Conservation (phyloP, 495 filamentous ascomycete species). For the Penicillium fimorum region DNA sequence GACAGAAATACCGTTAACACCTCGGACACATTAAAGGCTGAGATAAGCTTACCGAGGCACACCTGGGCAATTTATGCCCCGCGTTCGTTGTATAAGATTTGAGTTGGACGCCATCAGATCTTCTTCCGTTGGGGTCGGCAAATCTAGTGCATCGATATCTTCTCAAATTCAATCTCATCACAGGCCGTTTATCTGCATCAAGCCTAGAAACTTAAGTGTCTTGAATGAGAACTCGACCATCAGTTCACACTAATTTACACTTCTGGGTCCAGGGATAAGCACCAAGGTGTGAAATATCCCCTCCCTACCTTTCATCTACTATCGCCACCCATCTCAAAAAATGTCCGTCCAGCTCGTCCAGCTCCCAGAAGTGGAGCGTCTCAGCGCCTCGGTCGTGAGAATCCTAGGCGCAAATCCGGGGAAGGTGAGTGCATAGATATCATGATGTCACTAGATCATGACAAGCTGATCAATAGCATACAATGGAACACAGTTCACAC, state of each 20-base stretch:
- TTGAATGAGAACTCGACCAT: background rate
- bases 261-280: background rate
- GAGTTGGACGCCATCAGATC: conserved; percentile 7
- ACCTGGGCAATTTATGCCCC: conserved; percentile 11
- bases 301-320: background rate
- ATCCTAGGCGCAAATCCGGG: conserved; percentile 80
- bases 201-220: background rate
- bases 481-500: conserved; percentile 41
- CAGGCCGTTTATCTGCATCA: background rate
- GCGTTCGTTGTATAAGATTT: conserved; percentile 10
- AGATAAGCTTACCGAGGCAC: conserved; percentile 34
- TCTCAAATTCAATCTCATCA: background rate
- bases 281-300: background rate
- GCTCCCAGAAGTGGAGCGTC: conserved; percentile 63
- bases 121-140: conserved; percentile 1
- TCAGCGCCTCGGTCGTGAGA: conserved; percentile 65
- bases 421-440: conserved; percentile 51
- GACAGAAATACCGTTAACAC: background rate
- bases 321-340: background rate
- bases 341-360: conserved; percentile 51
- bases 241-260: background rate
- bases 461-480: conserved; percentile 5
- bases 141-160: background rate
- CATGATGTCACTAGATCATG: background rate
- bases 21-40: conserved; percentile 15